A percentile compares a stretch with the other conserved stretches of the same genome.
phyloP scores from a whole-genome alignment of 345 rosid genomes.

The Firmiana major region DNA sequence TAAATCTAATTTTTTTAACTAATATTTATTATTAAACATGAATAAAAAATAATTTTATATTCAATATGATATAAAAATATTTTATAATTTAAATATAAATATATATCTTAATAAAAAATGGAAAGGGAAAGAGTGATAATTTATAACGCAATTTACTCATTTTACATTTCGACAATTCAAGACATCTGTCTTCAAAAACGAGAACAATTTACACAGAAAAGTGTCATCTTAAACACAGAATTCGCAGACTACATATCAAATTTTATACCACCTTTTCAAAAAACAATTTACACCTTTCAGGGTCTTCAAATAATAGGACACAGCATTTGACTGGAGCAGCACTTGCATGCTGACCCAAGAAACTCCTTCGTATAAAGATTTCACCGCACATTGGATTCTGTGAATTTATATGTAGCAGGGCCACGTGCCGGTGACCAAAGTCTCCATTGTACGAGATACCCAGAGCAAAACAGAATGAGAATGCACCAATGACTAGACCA shows the following conservation, averaged over 20 bases:
- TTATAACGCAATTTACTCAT: too few species aligned
- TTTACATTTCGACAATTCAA: neutral
- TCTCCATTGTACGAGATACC: slow-evolving; percentile 8
- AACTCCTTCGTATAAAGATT: neutral
- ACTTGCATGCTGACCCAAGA: slow-evolving; percentile 34
- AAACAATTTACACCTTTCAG: slow-evolving; percentile 27
- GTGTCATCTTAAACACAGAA: slow-evolving; percentile 4
- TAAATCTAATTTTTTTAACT: too few species aligned
- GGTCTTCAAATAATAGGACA: neutral
- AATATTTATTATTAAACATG: too few species aligned
- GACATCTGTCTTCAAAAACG: neutral
- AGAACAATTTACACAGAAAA: neutral
- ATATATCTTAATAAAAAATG: neutral
- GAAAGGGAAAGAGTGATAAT: too few species aligned
- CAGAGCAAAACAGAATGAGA: neutral
- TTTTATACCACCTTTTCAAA: slow-evolving; percentile 8
- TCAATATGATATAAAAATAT: too few species aligned
- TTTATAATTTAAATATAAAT: too few species aligned
- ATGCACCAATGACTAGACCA: slow-evolving; percentile 15
- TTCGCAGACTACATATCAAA: slow-evolving; percentile 7
- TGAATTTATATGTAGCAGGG: neutral
- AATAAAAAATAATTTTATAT: too few species aligned
- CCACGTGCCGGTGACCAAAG: neutral
- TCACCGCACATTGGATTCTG: neutral
- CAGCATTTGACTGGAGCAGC: slow-evolving; percentile 17